A percentile compares a stretch with the other conserved stretches of the same genome.
phyloP scores from a whole-genome alignment of 2,329 filamentous ascomycete species.

The Xylariaceae sp. region DNA sequence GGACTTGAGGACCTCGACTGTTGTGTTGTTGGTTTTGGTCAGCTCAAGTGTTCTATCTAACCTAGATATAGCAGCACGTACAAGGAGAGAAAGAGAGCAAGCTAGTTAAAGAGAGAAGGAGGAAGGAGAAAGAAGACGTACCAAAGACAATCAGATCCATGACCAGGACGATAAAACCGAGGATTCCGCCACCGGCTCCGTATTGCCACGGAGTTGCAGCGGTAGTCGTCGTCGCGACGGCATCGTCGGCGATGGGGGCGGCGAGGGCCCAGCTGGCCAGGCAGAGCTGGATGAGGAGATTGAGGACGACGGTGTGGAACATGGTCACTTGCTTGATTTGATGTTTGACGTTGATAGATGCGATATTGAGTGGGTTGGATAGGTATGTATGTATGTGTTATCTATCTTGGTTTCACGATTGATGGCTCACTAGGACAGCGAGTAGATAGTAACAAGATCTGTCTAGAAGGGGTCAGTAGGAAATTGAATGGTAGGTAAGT shows the following conservation, averaged over 20 bases:
- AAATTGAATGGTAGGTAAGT: too few relatives aligned
- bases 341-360: neutral
- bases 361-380: too few relatives aligned
- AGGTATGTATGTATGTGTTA: too few relatives aligned
- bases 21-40: constrained; percentile 1
- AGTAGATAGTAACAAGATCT: too few relatives aligned
- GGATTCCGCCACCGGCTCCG: constrained; percentile 55
- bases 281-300: constrained; percentile 48
- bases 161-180: constrained; percentile 56
- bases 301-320: constrained; percentile 33
- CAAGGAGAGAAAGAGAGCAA: too few relatives aligned
- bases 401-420: too few relatives aligned
- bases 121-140: constrained; percentile 41
- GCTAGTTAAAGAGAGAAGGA: neutral
- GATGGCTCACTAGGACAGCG: too few relatives aligned
- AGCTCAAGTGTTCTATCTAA: too few relatives aligned
- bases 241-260: constrained; percentile 38
- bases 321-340: constrained; percentile 17
- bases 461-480: too few relatives aligned
- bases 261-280: constrained; percentile 45
- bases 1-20: constrained; percentile 61
- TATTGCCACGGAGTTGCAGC: constrained; percentile 48
- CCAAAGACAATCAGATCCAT: constrained; percentile 59
- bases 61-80: too few relatives aligned
- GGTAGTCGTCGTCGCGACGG: constrained; percentile 34